Evolutionary conservation across 495 filamentous ascomycete species (phyloP), one percentile per base, ranked within the genome.

Genomic region (Talaromyces adpressus): DNA sequence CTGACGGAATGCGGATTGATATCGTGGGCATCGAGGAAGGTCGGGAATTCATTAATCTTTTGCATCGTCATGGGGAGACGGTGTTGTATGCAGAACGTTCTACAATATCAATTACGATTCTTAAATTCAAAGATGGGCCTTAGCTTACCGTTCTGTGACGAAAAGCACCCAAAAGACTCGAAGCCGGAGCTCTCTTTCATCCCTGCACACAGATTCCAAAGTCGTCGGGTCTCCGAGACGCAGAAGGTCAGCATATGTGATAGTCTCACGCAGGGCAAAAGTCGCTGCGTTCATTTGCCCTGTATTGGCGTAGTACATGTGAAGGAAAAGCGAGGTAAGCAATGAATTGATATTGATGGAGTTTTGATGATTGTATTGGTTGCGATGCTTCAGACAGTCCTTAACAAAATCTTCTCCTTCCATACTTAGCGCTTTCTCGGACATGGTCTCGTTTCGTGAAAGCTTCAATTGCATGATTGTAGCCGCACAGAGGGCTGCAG

Each of bases 81-180:
- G 53, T 68, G 66, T 54, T 68, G 66, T 29, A 68, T 68, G 57
- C 66, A 68, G 62, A 65, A 68, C 6, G 66, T 68, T 18, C 66
- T 68, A 22, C 7, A 12, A 29, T 14, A 27, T 32, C 49, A 52
- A 52, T 25, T 23, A 52, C 18, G 6, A 25, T 52, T 5, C 18
- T 25, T 14, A 22, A 25, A 23, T 23, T 20, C 0, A 11, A 8
- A 23, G n/a, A 20, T 9, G 12, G 2, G 49, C 1, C 9, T 23
- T 0, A n/a, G 53, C 63, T 54, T 39, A 68, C 66, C 66, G 59
- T 65, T 68, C 66, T 0, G 66, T 68, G 27, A 68, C 61, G 18
- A 68, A 68, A 3, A 68, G 25, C 32, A 68, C 56, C 66, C 66
- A 68, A 27, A 63, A 67, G 5, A 64, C 60, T 49, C 66, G 60